A percentile compares a stretch with the other conserved stretches of the same genome.
Evolutionary conservation across 176 grass and related monocot genomes (phyloP).

Genomic region (Triticum dicoccoides): DNA sequence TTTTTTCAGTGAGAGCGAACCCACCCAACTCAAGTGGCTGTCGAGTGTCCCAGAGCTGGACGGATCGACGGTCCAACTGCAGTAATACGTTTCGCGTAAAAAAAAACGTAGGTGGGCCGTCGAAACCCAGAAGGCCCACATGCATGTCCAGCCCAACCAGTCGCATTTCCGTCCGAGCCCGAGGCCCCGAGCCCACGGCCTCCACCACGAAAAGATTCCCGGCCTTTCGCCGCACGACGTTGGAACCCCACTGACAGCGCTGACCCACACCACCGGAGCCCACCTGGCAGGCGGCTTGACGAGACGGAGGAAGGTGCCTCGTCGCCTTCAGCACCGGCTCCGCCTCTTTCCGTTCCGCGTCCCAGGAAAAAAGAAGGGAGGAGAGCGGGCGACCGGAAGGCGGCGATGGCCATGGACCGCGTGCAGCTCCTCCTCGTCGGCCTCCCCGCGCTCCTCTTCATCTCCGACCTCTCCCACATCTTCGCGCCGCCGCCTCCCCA

Average conservation of each 20-base stretch:
- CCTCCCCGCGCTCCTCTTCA: conserved; percentile 82
- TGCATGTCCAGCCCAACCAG: too few relatives aligned
- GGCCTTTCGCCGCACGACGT: too few relatives aligned
- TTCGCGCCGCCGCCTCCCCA: conserved; percentile 74
- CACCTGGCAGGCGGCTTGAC: background rate
- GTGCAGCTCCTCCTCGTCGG: conserved; percentile 81
- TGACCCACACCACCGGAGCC: background rate
- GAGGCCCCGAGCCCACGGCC: background rate
- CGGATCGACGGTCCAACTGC: background rate
- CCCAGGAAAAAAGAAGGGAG: background rate
- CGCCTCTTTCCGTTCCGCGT: background rate
- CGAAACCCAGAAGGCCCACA: background rate
- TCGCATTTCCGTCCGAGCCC: background rate
- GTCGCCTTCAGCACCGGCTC: background rate
- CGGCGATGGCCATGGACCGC: conserved; percentile 64
- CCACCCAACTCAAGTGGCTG: background rate
- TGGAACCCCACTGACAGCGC: background rate
- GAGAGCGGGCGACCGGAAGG: background rate
- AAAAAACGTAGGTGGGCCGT: background rate
- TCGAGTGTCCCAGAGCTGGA: background rate
- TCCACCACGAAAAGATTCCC: background rate
- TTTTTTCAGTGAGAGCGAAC: background rate
- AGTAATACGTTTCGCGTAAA: background rate
- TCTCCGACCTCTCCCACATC: conserved; percentile 79
- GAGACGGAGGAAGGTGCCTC: background rate